phyloP scores from a whole-genome alignment of 345 rosid species.

The Eucalyptus curtisii region DNA sequence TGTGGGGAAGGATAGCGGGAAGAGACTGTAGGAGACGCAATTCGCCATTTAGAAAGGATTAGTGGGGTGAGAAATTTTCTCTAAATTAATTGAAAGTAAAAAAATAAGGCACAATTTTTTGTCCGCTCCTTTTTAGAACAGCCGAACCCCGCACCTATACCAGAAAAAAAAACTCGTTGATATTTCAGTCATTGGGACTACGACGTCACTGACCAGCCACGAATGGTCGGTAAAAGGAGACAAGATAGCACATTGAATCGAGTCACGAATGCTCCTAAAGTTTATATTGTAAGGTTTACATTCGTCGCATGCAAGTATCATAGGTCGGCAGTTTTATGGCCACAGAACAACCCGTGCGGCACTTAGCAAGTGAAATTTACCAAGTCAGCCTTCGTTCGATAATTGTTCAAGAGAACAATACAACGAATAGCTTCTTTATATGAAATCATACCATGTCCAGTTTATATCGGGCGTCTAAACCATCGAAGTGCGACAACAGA shows the following conservation, averaged over 20 bases:
- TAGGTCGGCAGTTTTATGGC: too few relatives aligned
- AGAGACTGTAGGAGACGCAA: background rate
- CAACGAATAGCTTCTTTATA: rapidly evolving
- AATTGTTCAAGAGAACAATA: too few relatives aligned
- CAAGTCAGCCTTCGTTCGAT: rapidly evolving
- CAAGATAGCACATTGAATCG: background rate
- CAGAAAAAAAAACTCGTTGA: background rate
- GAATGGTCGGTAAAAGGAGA: background rate
- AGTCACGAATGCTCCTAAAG: background rate
- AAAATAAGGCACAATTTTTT: background rate
- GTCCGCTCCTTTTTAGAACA: background rate
- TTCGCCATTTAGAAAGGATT: background rate
- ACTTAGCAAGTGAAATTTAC: too few relatives aligned
- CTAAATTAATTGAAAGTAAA: too few relatives aligned
- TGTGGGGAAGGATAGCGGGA: background rate
- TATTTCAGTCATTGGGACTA: background rate
- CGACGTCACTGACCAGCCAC: background rate
- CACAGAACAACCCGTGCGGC: rapidly evolving
- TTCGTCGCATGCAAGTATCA: background rate
- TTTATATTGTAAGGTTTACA: background rate
- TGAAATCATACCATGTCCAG: rapidly evolving
- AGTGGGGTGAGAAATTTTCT: background rate
- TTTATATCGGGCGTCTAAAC: rapidly evolving
- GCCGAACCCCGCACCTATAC: background rate
- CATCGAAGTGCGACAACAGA: rapidly evolving